Conservation (phyloP, 306 rosid genomes). For the Medicago lupulina region DNA sequence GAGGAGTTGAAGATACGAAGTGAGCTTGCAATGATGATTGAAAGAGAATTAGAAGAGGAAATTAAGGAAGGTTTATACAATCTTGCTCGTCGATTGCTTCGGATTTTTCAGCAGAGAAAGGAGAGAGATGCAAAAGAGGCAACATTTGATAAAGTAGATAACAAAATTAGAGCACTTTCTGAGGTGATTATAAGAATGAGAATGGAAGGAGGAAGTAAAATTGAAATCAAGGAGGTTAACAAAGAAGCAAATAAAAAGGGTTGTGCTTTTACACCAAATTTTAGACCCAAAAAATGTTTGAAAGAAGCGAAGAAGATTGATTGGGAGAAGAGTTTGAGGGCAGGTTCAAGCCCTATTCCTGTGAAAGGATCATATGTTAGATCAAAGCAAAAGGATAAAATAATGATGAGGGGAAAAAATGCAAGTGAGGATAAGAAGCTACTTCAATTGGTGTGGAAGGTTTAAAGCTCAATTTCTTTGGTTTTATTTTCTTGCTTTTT, state of each 20-base stretch:
- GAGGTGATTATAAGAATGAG: slow-evolving; percentile 67
- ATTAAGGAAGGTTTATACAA: slow-evolving; percentile 65
- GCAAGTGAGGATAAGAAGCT: slow-evolving; percentile 28
- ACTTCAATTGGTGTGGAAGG: slow-evolving; percentile 52
- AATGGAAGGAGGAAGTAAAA: slow-evolving; percentile 66
- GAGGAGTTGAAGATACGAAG: slow-evolving; percentile 66
- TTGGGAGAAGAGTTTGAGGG: slow-evolving; percentile 64
- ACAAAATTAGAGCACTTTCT: slow-evolving; percentile 43
- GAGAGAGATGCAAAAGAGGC: slow-evolving; percentile 42
- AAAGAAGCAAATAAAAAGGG: slow-evolving; percentile 42
- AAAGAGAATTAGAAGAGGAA: slow-evolving; percentile 72
- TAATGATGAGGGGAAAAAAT: slow-evolving; percentile 32
- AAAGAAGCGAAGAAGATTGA: slow-evolving; percentile 53
- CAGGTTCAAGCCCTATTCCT: slow-evolving; percentile 42
- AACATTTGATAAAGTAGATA: background rate
- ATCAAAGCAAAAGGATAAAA: slow-evolving; percentile 28
- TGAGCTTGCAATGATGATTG: slow-evolving; percentile 70
- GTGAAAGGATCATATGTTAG: slow-evolving; percentile 32
- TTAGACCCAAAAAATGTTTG: slow-evolving; percentile 23
- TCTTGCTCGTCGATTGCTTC: slow-evolving; percentile 68
- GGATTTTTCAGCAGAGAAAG: slow-evolving; percentile 55
- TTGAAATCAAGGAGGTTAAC: slow-evolving; percentile 63
- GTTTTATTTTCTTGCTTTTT: background rate
- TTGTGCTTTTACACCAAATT: slow-evolving; percentile 15
- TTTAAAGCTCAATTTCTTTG: slow-evolving; percentile 24